phyloP scores from a whole-genome alignment of 73 alveolate genomes.

The Tetrahymena thermophila region DNA sequence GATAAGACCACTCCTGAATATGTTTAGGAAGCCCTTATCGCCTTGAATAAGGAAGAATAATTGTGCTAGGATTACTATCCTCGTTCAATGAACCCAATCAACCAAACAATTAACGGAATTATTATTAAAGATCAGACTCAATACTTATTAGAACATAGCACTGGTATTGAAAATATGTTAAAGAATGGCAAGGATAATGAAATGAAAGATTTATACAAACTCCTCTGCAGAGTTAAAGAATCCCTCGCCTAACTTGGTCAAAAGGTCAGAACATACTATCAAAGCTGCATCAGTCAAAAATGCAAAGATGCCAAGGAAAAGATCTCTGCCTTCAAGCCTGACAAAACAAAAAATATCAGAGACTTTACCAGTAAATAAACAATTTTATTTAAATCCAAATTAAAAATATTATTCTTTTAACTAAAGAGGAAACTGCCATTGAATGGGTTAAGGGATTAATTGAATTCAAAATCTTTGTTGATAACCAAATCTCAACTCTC shows the following conservation, averaged over 20 bases:
- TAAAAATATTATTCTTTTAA: not conserved
- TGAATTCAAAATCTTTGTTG: not conserved
- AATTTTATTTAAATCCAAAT: not conserved
- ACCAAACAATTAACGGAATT: not conserved
- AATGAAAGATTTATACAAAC: not conserved
- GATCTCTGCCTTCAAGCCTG: not conserved
- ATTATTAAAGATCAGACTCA: not conserved
- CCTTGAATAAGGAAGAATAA: not conserved
- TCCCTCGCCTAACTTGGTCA: not conserved
- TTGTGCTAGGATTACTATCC: not conserved
- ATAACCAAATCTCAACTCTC: not conserved
- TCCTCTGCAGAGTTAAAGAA: not conserved
- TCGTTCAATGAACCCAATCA: not conserved
- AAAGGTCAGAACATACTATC: not conserved
- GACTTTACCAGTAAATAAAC: not conserved
- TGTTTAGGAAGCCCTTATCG: not conserved
- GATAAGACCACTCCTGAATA: not conserved
- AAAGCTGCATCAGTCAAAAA: not conserved
- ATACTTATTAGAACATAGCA: not conserved
- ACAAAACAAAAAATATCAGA: not conserved
- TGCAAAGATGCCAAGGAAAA: not conserved
- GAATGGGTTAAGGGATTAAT: not conserved
- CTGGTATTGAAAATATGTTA: not conserved
- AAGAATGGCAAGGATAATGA: not conserved
- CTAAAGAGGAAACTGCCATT: not conserved